Base-by-base conservation (phyloP, 2,329 filamentous ascomycete genomes). In the Sarocladiaceae sp. region DNA sequence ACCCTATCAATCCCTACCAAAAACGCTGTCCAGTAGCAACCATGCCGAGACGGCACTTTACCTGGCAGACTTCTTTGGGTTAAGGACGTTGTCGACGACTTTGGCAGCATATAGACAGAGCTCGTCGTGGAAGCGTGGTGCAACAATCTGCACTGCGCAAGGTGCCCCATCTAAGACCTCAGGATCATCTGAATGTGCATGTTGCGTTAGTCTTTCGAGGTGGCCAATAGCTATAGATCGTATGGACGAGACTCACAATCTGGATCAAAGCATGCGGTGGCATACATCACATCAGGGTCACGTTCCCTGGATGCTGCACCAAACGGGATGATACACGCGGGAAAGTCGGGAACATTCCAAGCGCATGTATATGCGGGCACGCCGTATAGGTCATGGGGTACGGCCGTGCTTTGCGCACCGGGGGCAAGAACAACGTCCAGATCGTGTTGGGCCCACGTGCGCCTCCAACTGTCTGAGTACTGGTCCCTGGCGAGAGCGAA, bases 231-330 rank as follows among this genome's bases (percentile, higher is more conserved):
- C n/a, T n/a, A n/a, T n/a, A n/a, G n/a, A n/a, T n/a, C n/a, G n/a
- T n/a, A n/a, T n/a, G n/a, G n/a, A n/a, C n/a, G n/a, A n/a, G 23
- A 44, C 40, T 44, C 15, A 44, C 40, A 44, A 20, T 44, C 40
- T 28, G 40, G 40, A 6, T n/a, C n/a, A n/a, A 44, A n/a, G 28
- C 40, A 22, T 4, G 40, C 22, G 22, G 28, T 23, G 3, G 25
- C 4, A 28, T 22, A 44, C 7, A n/a, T 12, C 4, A 6, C 3
- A 3, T 44, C 40, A n/a, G 40, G 40, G 13, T 44, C 40, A 23
- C 26, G 40, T 4, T 4, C 22, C 40, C 28, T 44, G 40, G 22
- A 26, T 22, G 40, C 40, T 20, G 25, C 28, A 23, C 40, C 17
- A 23, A 20, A 44, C 3, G 40, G 40, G 40, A 44, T 44, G 22